These are phyloP conservation scores for Fusarium sp. DNA, from an alignment of 2,329 filamentous ascomycete species.

Conservation along the genomic window DNA sequence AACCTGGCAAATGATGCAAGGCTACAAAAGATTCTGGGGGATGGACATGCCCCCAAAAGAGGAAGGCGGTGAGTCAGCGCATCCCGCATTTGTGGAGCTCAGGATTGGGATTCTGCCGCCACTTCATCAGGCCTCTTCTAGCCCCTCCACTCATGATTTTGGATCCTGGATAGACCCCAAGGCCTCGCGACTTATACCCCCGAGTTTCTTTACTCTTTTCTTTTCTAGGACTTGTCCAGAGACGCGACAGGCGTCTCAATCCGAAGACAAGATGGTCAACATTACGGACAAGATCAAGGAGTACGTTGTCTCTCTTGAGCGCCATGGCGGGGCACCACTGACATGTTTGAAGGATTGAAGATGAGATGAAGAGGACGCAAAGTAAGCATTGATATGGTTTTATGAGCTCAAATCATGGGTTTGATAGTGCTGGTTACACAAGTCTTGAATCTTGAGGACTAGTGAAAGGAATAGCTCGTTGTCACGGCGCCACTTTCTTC, in stretches of 20 bases:
- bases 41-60: slow-evolving; percentile 15
- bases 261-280: slow-evolving; percentile 83
- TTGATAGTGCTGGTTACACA: background rate
- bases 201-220: slow-evolving; percentile 11
- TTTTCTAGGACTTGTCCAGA: slow-evolving; percentile 22
- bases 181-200: slow-evolving; percentile 23
- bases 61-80: slow-evolving; percentile 47
- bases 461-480: background rate
- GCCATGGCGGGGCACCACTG: slow-evolving; percentile 33
- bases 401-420: background rate
- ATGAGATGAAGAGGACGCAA: slow-evolving; percentile 99
- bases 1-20: slow-evolving; percentile 42
- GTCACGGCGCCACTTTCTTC: background rate
- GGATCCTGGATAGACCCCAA: slow-evolving; percentile 27
- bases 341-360: slow-evolving; percentile 83
- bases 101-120: slow-evolving; percentile 40
- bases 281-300: slow-evolving; percentile 99
- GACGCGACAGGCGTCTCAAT: slow-evolving; percentile 42
- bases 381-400: slow-evolving; percentile 68
- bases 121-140: slow-evolving; percentile 43
- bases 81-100: slow-evolving; percentile 33
- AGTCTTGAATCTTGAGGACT: background rate
- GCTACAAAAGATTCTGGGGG: slow-evolving; percentile 43
- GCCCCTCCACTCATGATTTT: slow-evolving; percentile 46
- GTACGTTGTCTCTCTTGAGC: slow-evolving; percentile 62